phyloP scores from a whole-genome alignment of 2,329 filamentous ascomycete species.

The Proliferodiscus dingleyae region DNA sequence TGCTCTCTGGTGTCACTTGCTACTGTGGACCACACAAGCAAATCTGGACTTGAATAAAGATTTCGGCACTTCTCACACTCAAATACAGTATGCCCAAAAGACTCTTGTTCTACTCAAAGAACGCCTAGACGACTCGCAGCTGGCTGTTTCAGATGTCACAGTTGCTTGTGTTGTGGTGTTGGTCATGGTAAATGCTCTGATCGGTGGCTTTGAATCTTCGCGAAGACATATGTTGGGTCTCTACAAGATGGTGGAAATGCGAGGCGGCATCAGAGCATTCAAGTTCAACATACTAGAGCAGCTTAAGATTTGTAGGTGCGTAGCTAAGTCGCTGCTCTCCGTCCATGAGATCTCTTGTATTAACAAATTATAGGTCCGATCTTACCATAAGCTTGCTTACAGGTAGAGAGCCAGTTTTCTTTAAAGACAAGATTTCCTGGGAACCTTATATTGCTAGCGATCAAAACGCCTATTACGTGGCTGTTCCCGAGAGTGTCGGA shows the following conservation, averaged over 20 bases:
- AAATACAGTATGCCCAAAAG: background rate
- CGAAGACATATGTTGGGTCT: background rate
- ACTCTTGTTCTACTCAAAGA: background rate
- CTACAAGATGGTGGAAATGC: background rate
- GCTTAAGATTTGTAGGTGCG: background rate
- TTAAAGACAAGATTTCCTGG: background rate
- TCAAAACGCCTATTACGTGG: background rate
- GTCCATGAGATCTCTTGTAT: background rate
- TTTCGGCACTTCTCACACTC: background rate
- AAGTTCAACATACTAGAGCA: background rate
- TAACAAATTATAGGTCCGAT: background rate
- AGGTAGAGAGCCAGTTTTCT: background rate
- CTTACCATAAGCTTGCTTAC: background rate
- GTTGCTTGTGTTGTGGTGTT: background rate
- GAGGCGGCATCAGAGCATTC: background rate
- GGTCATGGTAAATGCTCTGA: conserved; percentile 3
- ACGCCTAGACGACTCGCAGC: background rate
- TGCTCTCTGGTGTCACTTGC: conserved; percentile 1
- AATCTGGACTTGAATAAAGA: conserved; percentile 1
- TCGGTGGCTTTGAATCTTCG: background rate
- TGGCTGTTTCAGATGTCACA: conserved; percentile 1
- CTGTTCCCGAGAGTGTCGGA: background rate
- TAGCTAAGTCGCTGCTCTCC: background rate
- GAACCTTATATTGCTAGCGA: conserved; percentile 4
- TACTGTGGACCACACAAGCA: conserved; percentile 2